Base-by-base conservation (phyloP, 352 stramenopile genomes). In the Globisporangium alternatum region DNA sequence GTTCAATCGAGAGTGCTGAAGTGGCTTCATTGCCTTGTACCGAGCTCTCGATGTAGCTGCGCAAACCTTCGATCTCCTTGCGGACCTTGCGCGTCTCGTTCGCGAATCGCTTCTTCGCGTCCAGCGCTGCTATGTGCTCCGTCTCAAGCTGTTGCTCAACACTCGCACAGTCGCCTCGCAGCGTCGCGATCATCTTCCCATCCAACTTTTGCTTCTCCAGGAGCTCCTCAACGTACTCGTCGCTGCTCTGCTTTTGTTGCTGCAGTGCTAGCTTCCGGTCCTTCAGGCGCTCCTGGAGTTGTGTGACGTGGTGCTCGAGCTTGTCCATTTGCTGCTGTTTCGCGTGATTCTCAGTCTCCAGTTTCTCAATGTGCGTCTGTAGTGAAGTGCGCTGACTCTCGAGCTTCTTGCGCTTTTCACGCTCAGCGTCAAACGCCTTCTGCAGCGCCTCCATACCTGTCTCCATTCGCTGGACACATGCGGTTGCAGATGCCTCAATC, bases 321-420 rank as follows among this genome's bases (percentile, higher is more conserved):
- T 79, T 60, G 3, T 66, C 47, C 4, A 81, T 63, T 19, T 78
- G 72, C 0, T 75, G 71, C 37, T 83, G 56, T 22, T 81, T 76
- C 21, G 68, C 60, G 0, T 54, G 57, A 5, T 66, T 65, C 12
- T 74, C 61, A 6, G 31, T 19, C 56, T 83, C 78, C 37, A 82
- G 65, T n/a, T 62, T 55, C 39, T 75, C 69, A 37, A 83, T 47
- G 51, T 83, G 69, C 54, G 60, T 63, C 53, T 89, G 69, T n/a
- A 83, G 35, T 15, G 61, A 62, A 21, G 70, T 70, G 6, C 71
- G 63, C 13, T 65, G 56, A 12, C 49, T 73, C 45, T 91, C 79
- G 12, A 74, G 44, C 48, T 83, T 77, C 62, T 82, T 82, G 55
- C 77, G 76, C 60, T 84, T 84, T 15, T 83, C 70, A 9, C 69